These are phyloP conservation scores for Aphanocladium album DNA, from an alignment of 2,329 filamentous ascomycete species.

Conservation along the genomic window DNA sequence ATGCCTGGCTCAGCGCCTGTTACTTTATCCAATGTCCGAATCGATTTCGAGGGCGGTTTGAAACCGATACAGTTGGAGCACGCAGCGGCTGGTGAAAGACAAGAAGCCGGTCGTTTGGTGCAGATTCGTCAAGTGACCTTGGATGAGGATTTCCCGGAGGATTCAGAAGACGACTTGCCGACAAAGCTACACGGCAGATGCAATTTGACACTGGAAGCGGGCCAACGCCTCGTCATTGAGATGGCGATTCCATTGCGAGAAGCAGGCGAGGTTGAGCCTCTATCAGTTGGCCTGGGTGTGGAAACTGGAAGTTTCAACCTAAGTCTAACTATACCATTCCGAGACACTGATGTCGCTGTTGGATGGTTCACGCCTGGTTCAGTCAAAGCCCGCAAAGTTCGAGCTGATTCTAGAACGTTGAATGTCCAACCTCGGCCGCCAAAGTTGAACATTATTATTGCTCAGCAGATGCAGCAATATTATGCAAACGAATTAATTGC, in stretches of 20 bases:
- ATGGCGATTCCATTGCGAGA: constrained; percentile 72
- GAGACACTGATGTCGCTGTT: constrained; percentile 34
- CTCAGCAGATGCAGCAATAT: constrained; percentile 62
- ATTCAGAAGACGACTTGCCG: constrained; percentile 25
- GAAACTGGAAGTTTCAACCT: constrained; percentile 62
- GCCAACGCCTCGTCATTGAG: constrained; percentile 64
- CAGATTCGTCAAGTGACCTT: constrained; percentile 25
- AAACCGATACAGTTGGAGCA: constrained; percentile 51
- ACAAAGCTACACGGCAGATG: constrained; percentile 47
- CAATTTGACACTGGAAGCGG: constrained; percentile 62
- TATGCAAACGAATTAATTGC: constrained; percentile 77
- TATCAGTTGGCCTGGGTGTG: constrained; percentile 59
- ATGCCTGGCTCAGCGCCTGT: constrained; percentile 48
- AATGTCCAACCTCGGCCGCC: constrained; percentile 83
- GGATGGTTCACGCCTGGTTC: constrained; percentile 47
- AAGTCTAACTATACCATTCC: constrained; percentile 56
- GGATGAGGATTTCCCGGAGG: constrained; percentile 25
- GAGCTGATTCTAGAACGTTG: constrained; percentile 50
- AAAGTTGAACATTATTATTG: constrained; percentile 73
- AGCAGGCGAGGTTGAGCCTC: constrained; percentile 68
- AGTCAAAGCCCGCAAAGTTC: constrained; percentile 41
- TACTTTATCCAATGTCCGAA: constrained; percentile 43
- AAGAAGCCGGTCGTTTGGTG: constrained; percentile 17
- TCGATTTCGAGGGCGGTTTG: constrained; percentile 55
- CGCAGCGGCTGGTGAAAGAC: constrained; percentile 17